Evolutionary conservation across 257 asterid genomes (phyloP).

Genomic region (Solanum sitiens): DNA sequence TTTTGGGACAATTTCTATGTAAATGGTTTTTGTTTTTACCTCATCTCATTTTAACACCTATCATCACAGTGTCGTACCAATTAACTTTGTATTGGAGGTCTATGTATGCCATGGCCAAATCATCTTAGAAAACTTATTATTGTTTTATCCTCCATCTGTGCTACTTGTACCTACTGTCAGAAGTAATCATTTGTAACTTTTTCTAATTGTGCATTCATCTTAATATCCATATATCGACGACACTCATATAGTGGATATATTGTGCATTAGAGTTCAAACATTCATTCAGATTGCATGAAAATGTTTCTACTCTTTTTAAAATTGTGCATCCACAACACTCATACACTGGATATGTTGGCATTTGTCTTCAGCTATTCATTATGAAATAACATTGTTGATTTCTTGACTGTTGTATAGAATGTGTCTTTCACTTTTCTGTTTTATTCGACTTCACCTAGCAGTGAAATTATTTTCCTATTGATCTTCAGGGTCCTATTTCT

Average conservation of each 20-base stretch:
- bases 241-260: not conserved
- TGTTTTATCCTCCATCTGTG: not conserved
- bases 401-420: not conserved
- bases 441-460: not conserved
- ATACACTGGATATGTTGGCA: not conserved
- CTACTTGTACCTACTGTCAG: not conserved
- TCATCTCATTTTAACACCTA: not conserved
- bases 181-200: not conserved
- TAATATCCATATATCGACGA: not conserved
- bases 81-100: not conserved
- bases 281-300: not conserved
- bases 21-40: not conserved
- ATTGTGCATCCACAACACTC: not conserved
- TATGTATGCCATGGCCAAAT: not conserved
- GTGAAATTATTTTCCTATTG: not conserved
- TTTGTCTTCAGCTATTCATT: not conserved
- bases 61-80: not conserved
- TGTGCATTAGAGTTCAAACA: not conserved
- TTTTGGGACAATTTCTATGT: not conserved
- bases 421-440: not conserved
- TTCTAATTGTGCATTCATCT: not conserved
- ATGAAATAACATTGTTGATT: not conserved
- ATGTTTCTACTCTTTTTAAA: not conserved
- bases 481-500: conserved; percentile 53
- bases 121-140: not conserved